Conservation (phyloP, 768 basidiomycete species). For the Rubroboletus pulcherrimus region DNA sequence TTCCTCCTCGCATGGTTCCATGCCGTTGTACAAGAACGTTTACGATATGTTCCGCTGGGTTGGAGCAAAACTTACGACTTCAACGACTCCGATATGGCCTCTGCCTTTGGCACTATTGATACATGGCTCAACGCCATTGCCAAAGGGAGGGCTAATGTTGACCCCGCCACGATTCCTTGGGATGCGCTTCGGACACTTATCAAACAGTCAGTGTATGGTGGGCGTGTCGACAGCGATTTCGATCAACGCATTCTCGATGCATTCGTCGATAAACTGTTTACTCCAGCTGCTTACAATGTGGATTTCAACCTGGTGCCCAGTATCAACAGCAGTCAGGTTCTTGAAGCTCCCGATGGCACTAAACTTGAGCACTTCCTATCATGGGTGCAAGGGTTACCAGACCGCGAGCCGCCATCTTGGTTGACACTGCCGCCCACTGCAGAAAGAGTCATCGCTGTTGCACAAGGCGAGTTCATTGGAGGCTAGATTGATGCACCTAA, state of each 20-base stretch:
- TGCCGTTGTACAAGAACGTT: slow-evolving; percentile 92
- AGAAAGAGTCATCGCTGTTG: slow-evolving; percentile 86
- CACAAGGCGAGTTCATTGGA: slow-evolving; percentile 61
- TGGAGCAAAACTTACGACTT: slow-evolving; percentile 98
- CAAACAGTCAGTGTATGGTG: slow-evolving; percentile 96
- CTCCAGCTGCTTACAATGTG: slow-evolving; percentile 82
- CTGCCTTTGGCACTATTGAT: slow-evolving; percentile 90
- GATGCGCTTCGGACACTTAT: slow-evolving; percentile 88
- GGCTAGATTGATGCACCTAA: background rate
- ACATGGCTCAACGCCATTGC: slow-evolving; percentile 79
- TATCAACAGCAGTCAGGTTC: slow-evolving; percentile 48
- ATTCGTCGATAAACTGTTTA: slow-evolving; percentile 90
- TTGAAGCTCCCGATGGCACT: slow-evolving; percentile 85
- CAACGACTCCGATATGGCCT: slow-evolving; percentile 97
- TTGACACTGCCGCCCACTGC: slow-evolving; percentile 89
- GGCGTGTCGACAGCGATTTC: slow-evolving; percentile 90
- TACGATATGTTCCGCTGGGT: slow-evolving; percentile 92
- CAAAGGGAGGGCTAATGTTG: slow-evolving; percentile 87
- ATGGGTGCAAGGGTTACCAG: slow-evolving; percentile 88
- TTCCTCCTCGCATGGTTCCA: slow-evolving; percentile 99
- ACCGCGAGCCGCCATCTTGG: slow-evolving; percentile 93
- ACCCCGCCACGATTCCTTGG: slow-evolving; percentile 93
- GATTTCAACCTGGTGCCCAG: slow-evolving; percentile 86
- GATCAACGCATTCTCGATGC: slow-evolving; percentile 91
- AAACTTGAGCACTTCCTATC: slow-evolving; percentile 86